Base-by-base conservation (phyloP, 2,329 filamentous ascomycete species). In the Alternaria angustiovoidea region DNA sequence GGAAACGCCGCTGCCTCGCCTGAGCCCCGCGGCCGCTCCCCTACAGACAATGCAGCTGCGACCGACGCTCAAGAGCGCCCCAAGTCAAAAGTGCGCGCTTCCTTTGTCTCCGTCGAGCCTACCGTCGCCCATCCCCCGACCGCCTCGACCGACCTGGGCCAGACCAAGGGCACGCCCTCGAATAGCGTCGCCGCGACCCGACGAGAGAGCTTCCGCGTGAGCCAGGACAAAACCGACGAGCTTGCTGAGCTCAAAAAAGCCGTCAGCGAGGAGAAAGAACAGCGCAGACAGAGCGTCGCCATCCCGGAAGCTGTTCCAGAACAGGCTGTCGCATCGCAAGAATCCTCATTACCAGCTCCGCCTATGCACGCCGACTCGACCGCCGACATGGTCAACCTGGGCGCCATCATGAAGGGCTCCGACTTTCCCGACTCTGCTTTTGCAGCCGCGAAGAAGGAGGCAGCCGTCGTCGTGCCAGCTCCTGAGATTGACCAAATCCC, bases 21-120 rank as follows among this genome's bases (percentile, higher is more conserved):
- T 71, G 77, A 81, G 64, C 72, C 78, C 65, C 80, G 81, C 67
- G 81, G 81, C 55, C 78, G 81, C 62, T 82, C 81, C 46, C 79
- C 78, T 61, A 75, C 74, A 64, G 78, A 73, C 67, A 72, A 71
- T 56, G 66, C 66, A 55, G 62, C 42, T 18, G 58, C 71, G 52
- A 62, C 70, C 60, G 73, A 75, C 63, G 63, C 66, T 61, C 61
- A 61, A 57, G 73, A 67, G 65, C 76, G 76, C 54, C 78, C 80
- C 4, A 76, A 75, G 30, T 81, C 81, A 67, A 83, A 79, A 68
- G 74, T 83, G 53, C 77, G 81, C 65, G 80, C 82, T 54, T 83
- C 80, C 63, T 84, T 84, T 71, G 79, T 84, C 16, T 73, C 81
- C 14, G 81, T 84, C 63, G 81, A 80, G 59, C 72, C 57, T 18